phyloP scores from a whole-genome alignment of 495 filamentous ascomycete genomes.

The Penicillium odoratum region DNA sequence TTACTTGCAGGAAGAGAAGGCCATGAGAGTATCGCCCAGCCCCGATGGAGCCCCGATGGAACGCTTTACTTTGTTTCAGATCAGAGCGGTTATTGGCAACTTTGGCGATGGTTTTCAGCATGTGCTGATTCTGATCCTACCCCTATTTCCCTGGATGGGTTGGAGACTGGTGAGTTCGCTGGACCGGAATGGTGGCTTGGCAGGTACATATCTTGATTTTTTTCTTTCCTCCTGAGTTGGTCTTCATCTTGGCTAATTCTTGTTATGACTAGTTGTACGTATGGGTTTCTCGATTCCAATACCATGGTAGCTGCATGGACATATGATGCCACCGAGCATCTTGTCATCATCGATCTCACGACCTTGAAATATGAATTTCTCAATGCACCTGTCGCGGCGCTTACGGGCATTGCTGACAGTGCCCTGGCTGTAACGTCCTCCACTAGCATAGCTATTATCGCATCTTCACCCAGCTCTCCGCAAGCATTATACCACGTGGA shows the following conservation, averaged over 20 bases:
- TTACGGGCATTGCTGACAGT: background rate
- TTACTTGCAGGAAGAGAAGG: slow-evolving; percentile 22
- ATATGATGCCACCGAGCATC: background rate
- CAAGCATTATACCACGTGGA: background rate
- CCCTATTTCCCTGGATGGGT: background rate
- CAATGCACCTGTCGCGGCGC: background rate
- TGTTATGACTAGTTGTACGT: background rate
- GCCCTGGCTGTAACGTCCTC: background rate
- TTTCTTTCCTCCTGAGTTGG: background rate
- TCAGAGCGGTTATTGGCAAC: slow-evolving; percentile 33
- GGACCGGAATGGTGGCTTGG: background rate
- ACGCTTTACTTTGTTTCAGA: slow-evolving; percentile 37
- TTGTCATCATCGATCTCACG: background rate
- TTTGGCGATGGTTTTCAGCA: slow-evolving; percentile 19
- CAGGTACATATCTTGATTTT: background rate
- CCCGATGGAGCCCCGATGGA: slow-evolving; percentile 36
- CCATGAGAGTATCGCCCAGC: slow-evolving; percentile 33
- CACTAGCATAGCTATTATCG: background rate
- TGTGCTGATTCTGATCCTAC: background rate
- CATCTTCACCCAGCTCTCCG: background rate
- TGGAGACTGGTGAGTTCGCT: slow-evolving; percentile 1
- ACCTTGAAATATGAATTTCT: background rate
- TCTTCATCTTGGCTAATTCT: background rate
- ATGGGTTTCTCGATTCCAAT: background rate
- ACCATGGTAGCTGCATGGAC: background rate